phyloP scores from a whole-genome alignment of 2,329 filamentous ascomycete genomes.

The Trichoderma afroharzianum region DNA sequence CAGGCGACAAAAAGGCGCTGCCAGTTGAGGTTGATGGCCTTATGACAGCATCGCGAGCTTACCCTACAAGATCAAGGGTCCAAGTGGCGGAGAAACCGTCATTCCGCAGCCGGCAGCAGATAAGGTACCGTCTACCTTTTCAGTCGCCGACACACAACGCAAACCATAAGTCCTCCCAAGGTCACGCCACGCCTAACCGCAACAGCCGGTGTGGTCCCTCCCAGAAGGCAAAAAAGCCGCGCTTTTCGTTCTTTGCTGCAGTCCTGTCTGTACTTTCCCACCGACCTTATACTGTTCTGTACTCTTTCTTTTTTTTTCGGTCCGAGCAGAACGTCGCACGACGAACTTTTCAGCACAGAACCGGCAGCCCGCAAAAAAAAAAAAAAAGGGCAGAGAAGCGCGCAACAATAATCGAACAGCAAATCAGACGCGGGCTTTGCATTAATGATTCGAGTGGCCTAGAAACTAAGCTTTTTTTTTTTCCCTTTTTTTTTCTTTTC shows the following conservation, averaged over 20 bases:
- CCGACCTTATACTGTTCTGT: background rate
- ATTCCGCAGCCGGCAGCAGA: background rate
- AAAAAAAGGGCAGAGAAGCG: background rate
- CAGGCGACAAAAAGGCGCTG: background rate
- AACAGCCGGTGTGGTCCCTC: slow-evolving; percentile 18
- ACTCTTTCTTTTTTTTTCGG: slow-evolving; percentile 25
- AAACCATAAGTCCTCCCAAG: background rate
- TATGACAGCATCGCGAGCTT: background rate
- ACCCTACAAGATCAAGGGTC: background rate
- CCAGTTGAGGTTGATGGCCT: background rate
- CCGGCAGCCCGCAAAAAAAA: background rate
- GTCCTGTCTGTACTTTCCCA: slow-evolving; percentile 18
- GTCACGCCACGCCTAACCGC: slow-evolving; percentile 27
- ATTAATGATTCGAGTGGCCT: background rate
- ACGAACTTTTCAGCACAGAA: slow-evolving; percentile 46
- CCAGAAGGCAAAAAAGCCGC: slow-evolving; percentile 6
- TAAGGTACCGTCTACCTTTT: slow-evolving; percentile 10
- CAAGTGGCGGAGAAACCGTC: slow-evolving; percentile 14
- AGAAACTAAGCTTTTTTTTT: background rate
- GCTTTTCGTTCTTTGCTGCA: background rate
- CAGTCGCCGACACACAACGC: background rate
- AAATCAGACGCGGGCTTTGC: background rate
- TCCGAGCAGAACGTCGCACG: slow-evolving; percentile 32
- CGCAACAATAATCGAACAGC: background rate
- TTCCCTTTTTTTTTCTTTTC: background rate